Evolutionary conservation across 352 stramenopile genomes (phyloP).

Genomic region (Phytophthora pluvialis): DNA sequence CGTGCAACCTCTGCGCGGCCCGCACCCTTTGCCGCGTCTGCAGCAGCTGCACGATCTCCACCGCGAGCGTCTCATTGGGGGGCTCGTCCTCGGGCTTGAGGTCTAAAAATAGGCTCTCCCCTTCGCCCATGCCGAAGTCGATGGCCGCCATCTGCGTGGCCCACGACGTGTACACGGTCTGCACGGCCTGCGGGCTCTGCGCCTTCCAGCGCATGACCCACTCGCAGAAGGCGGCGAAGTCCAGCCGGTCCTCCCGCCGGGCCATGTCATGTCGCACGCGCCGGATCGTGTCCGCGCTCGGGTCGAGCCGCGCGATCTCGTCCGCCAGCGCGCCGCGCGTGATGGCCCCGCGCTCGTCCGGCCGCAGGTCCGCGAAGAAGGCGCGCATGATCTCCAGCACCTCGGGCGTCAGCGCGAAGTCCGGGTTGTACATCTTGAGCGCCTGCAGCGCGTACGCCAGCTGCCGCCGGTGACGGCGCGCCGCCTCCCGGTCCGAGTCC

Average conservation of each 20-base stretch:
- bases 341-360: conserved; percentile 59
- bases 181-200: conserved; percentile 62
- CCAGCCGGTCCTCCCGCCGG: conserved; percentile 47
- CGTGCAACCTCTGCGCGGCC: conserved; percentile 13
- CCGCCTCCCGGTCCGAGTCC: conserved; percentile 3
- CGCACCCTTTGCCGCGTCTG: conserved; percentile 24
- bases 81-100: conserved; percentile 44
- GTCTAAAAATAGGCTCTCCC: conserved; percentile 75
- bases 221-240: conserved; percentile 76
- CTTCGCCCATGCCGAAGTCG: conserved; percentile 77
- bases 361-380: conserved; percentile 77
- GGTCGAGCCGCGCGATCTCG: conserved; percentile 75
- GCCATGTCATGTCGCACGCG: conserved; percentile 52
- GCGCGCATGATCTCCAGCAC: conserved; percentile 82
- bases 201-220: conserved; percentile 87
- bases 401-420: conserved; percentile 82
- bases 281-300: conserved; percentile 52
- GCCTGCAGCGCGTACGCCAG: conserved; percentile 63
- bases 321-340: conserved; percentile 54
- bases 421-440: conserved; percentile 80
- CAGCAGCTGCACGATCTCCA: conserved; percentile 45
- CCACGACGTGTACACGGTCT: conserved; percentile 84
- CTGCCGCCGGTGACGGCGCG: conserved; percentile 34
- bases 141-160: conserved; percentile 68
- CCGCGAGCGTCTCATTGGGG: conserved; percentile 38